phyloP scores from a whole-genome alignment of 129 eudicot species.

The Cynara cardunculus region DNA sequence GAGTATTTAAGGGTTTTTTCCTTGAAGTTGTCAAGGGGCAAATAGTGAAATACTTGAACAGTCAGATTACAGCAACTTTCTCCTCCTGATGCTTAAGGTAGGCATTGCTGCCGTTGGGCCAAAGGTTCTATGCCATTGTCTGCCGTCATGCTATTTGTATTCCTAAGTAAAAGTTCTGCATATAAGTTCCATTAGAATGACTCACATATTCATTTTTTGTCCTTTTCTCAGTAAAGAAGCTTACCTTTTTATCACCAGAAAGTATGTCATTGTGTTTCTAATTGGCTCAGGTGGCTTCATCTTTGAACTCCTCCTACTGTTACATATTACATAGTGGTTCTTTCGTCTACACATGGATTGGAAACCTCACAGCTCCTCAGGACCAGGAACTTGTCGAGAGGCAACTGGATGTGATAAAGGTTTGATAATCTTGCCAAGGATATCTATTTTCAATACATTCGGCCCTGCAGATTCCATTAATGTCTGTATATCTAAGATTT shows the following conservation, averaged over 20 bases:
- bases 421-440: slow-evolving; percentile 13
- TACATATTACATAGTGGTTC: slow-evolving; percentile 80
- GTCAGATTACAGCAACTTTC: not conserved
- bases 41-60: not conserved
- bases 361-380: slow-evolving; percentile 66
- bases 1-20: not conserved
- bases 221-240: not conserved
- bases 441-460: not conserved
- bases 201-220: not conserved
- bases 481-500: not conserved
- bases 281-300: slow-evolving; percentile 67
- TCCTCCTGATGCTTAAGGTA: not conserved
- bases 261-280: not conserved
- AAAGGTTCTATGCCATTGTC: not conserved
- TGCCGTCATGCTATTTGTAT: not conserved
- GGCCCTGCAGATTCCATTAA: not conserved
- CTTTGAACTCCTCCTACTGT: slow-evolving; percentile 86
- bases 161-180: not conserved
- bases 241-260: slow-evolving; percentile 9
- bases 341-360: slow-evolving; percentile 72
- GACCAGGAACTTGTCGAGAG: slow-evolving; percentile 97
- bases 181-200: not conserved
- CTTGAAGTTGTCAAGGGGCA: not conserved
- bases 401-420: slow-evolving; percentile 87
- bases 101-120: not conserved